phyloP scores from a whole-genome alignment of 352 stramenopile genomes.

The Phytopythium vexans region DNA sequence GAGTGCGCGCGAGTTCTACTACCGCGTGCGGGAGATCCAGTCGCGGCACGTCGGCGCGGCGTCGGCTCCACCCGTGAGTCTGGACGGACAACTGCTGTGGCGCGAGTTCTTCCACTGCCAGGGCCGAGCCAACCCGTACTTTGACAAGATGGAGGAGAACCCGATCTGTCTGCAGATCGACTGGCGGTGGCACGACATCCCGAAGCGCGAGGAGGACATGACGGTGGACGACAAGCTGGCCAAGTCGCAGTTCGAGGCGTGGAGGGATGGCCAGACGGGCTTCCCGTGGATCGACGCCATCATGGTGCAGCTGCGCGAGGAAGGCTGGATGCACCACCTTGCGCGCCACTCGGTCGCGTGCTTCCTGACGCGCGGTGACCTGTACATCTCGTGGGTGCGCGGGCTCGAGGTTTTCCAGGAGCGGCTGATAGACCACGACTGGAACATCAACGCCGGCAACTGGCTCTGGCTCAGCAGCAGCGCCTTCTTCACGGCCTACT shows the following conservation, averaged over 20 bases:
- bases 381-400: conserved; percentile 95
- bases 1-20: conserved; percentile 88
- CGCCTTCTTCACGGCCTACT: conserved; percentile 98
- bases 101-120: conserved; percentile 94
- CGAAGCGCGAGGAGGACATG: conserved; percentile 47
- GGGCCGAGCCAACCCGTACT: conserved; percentile 79
- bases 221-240: conserved; percentile 84
- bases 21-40: conserved; percentile 82
- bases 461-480: conserved; percentile 96
- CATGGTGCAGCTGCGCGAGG: conserved; percentile 92
- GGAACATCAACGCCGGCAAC: conserved; percentile 96
- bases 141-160: conserved; percentile 95
- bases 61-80: conserved; percentile 88
- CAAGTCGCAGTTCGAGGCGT: conserved; percentile 85
- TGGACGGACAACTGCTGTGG: conserved; percentile 95
- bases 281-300: conserved; percentile 98
- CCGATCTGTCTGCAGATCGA: conserved; percentile 86
- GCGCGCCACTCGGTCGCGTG: conserved; percentile 96
- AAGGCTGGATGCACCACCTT: conserved; percentile 90
- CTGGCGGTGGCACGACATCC: conserved; percentile 87
- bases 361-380: conserved; percentile 97
- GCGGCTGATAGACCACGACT: conserved; percentile 96
- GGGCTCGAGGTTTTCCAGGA: conserved; percentile 92
- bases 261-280: conserved; percentile 94
- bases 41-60: conserved; percentile 53